A percentile compares a stretch with the other conserved stretches of the same genome.
These are phyloP conservation scores for Entomortierella parvispora DNA, from an alignment of 192 early-diverging fungal species.

Conservation along the genomic window DNA sequence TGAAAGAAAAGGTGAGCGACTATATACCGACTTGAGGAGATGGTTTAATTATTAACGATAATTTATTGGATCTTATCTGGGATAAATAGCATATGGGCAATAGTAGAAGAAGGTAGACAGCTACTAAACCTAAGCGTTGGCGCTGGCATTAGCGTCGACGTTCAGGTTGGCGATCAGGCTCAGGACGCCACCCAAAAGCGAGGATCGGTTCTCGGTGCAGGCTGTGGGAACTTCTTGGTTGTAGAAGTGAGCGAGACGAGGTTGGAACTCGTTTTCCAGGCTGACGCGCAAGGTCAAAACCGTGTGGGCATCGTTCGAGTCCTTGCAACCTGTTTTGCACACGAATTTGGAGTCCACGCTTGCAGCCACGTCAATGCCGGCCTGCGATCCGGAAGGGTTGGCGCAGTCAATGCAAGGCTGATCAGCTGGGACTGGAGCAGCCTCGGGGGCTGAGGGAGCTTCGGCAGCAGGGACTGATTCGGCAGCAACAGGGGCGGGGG, in stretches of 20 bases:
- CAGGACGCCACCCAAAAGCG: constrained; percentile 1
- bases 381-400: background rate
- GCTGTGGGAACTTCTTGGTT: constrained; percentile 4
- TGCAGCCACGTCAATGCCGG: background rate
- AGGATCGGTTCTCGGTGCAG: constrained; percentile 7
- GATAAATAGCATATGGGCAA: no score
- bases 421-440: background rate
- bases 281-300: constrained; percentile 1
- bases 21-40: no score
- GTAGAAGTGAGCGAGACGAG: constrained; percentile 2
- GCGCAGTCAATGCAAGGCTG: no score
- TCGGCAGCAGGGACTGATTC: background rate
- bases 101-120: no score
- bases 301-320: background rate
- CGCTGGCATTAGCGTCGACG: background rate
- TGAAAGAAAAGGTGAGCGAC: no score
- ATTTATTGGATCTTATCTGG: no score
- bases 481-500: background rate
- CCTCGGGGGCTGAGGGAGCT: background rate
- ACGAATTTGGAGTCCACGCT: constrained; percentile 9
- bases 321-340: constrained; percentile 8
- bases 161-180: constrained; percentile 6
- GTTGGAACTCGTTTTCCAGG: constrained; percentile 7
- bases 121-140: no score
- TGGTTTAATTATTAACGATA: no score